phyloP scores from a whole-genome alignment of 2,329 filamentous ascomycete genomes.

The Neurospora sp. region DNA sequence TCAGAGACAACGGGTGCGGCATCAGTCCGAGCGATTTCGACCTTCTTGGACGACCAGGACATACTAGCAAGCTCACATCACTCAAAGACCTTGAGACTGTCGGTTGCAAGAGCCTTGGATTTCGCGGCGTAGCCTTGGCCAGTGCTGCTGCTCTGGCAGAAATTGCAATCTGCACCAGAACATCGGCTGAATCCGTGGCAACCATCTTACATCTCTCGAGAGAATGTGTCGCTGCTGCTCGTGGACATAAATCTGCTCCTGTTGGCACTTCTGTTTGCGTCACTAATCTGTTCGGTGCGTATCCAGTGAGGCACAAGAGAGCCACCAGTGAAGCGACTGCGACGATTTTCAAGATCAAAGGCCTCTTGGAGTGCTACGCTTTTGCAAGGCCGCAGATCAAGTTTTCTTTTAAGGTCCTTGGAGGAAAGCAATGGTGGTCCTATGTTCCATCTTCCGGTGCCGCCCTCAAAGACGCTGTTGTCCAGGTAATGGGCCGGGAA shows the following conservation, averaged over 20 bases:
- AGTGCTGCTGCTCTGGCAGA: slow-evolving; percentile 51
- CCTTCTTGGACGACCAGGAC: slow-evolving; percentile 52
- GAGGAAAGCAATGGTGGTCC: slow-evolving; percentile 45
- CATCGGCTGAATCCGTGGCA: slow-evolving; percentile 50
- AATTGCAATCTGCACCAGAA: slow-evolving; percentile 54
- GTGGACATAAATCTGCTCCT: slow-evolving; percentile 37
- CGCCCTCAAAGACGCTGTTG: slow-evolving; percentile 45
- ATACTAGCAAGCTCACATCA: slow-evolving; percentile 64
- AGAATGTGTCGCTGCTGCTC: slow-evolving; percentile 30
- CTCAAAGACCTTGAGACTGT: slow-evolving; percentile 51
- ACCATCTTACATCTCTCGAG: slow-evolving; percentile 34
- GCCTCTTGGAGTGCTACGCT: slow-evolving; percentile 53
- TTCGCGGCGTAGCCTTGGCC: slow-evolving; percentile 65
- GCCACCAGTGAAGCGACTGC: slow-evolving; percentile 49
- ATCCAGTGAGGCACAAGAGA: slow-evolving; percentile 55
- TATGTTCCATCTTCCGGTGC: slow-evolving; percentile 48
- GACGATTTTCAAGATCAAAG: slow-evolving; percentile 46
- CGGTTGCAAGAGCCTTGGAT: slow-evolving; percentile 56
- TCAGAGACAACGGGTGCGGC: slow-evolving; percentile 66
- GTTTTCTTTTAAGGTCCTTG: slow-evolving; percentile 50
- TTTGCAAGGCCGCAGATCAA: slow-evolving; percentile 55
- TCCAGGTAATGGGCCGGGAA: slow-evolving; percentile 52
- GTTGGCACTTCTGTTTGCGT: slow-evolving; percentile 61
- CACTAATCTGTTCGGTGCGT: slow-evolving; percentile 44
- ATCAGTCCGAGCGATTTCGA: slow-evolving; percentile 54